Base-by-base conservation (phyloP, 2,329 filamentous ascomycete genomes). In the Nannizziopsis arthrosporioides region DNA sequence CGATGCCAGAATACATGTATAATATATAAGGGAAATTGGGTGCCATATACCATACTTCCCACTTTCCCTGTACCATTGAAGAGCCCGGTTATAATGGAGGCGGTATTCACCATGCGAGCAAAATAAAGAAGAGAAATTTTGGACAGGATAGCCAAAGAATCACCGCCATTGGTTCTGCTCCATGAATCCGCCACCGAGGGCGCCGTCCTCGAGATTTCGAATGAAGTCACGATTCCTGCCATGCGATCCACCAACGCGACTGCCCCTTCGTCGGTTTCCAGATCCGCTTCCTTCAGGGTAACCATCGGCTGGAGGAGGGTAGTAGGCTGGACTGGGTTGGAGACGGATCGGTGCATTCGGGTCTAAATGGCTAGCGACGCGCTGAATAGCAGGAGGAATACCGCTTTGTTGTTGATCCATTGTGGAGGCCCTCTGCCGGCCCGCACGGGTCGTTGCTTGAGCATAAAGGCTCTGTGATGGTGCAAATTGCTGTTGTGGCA, bases 281-380 rank as follows among this genome's bases (percentile, higher is more conserved):
- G 78, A 44, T 5, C 34, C 72, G 50, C 76, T 77, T 42, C 81
- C 76, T 52, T 85, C 78, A 7, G 79, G 75, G 58, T 86, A 81
- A 8, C 87, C 85, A 55, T 96, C 90, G 5, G 84, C 81, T 1
- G 90, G 85, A 15, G 92, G 92, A 9, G 92, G 92, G 59, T 96
- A 98, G 67, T 98, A 98, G 1, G 92, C 92, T 4, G 92, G 92
- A 57, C 88, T 95, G 2, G 92, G 92, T 63, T 98, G 92, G 49
- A 96, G 69, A 43, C 92, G 80, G 59, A 98, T 96, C 0, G 92
- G 92, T 51, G 89, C 85, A 58, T 81, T 96, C 1, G 92, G 92
- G 61, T 98, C 92, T 39, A 98, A 77, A 66, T 96, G 90, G 63
- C 88, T 94, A 37, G 92, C 92, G 17, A 98, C 92, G 57, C 92